phyloP scores from a whole-genome alignment of 2,329 filamentous ascomycete genomes.

The Rutstroemia sp. region DNA sequence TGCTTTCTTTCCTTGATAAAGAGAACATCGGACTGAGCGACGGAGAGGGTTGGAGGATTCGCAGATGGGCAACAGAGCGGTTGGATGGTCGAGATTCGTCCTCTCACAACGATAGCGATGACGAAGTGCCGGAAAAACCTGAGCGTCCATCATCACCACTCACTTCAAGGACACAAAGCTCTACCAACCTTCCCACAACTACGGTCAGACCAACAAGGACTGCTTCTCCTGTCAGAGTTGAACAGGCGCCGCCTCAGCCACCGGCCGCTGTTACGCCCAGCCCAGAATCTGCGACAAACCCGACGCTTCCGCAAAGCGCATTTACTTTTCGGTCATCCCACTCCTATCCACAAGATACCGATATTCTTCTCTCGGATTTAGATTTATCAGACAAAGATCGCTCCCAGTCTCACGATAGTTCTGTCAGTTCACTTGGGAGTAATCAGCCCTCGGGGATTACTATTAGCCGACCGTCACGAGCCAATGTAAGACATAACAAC shows the following conservation, averaged over 20 bases:
- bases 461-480: conserved; percentile 23
- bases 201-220: conserved; percentile 23
- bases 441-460: conserved; percentile 21
- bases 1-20: conserved; percentile 78
- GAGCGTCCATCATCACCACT: conserved; percentile 54
- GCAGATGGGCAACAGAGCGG: conserved; percentile 61
- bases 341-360: conserved; percentile 48
- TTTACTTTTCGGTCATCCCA: conserved; percentile 66
- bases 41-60: conserved; percentile 62
- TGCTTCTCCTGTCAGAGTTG: conserved; percentile 32
- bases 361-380: conserved; percentile 54
- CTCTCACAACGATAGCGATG: conserved; percentile 56
- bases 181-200: conserved; percentile 30
- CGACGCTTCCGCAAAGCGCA: conserved; percentile 48
- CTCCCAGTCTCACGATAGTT: conserved; percentile 26
- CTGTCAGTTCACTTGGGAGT: conserved; percentile 16
- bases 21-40: conserved; percentile 71
- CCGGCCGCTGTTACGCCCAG: conserved; percentile 7
- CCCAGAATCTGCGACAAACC: conserved; percentile 18
- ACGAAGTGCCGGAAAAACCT: conserved; percentile 54
- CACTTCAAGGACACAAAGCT: conserved; percentile 40
- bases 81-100: conserved; percentile 54
- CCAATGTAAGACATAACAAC: conserved; percentile 24
- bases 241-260: conserved; percentile 29
- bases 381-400: conserved; percentile 45